Evolutionary conservation across 2,329 filamentous ascomycete genomes (phyloP), one percentile per base, ranked within the genome.

Genomic region (Nemania sp.): DNA sequence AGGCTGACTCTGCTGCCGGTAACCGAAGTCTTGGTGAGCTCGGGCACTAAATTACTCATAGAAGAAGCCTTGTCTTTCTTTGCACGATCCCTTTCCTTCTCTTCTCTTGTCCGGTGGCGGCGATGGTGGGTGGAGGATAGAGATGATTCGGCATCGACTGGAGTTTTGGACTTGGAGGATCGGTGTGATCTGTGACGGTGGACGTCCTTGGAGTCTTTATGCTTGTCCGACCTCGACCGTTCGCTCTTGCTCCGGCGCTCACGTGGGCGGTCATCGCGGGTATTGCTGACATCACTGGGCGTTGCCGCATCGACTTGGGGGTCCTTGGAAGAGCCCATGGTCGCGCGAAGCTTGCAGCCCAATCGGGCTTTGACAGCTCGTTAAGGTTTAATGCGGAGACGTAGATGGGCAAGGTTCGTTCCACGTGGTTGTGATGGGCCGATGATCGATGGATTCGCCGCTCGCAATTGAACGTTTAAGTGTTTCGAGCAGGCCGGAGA

Each of bases 1-100:
- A 79, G 60, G 71, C 75, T 78, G 66, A 78, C 70, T 60, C 77
- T 71, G 70, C 77, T 78, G 62, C 71, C 69, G 27, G 69, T 55
- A 47, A 74, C 32, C 27, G 73, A 74, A 5, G 70, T 72, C 55
- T 69, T 73, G 15, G 70, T 53, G 32, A 79, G 66, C 66, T 79
- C 77, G 55, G 77, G 77, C 3, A 78, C 74, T 24, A 79, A 70
- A 49, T 79, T 77, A 53, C 58, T 77, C 76, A 77, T 77, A 24
- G 74, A 78, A 11, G 75, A 73, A 32, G 74, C 70, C 66, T 74
- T 77, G 45, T 73, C 74, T 55, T 69, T 66, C 62, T 60, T 75
- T 52, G 75, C 73, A n/a, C 73, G 72, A 38, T 73, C 72, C n/a
- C 68, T 63, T 52, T 78, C 76, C 52, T 74, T 79, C 67, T 77